phyloP scores from a whole-genome alignment of 495 filamentous ascomycete species.

The Neurospora sublineolata region DNA sequence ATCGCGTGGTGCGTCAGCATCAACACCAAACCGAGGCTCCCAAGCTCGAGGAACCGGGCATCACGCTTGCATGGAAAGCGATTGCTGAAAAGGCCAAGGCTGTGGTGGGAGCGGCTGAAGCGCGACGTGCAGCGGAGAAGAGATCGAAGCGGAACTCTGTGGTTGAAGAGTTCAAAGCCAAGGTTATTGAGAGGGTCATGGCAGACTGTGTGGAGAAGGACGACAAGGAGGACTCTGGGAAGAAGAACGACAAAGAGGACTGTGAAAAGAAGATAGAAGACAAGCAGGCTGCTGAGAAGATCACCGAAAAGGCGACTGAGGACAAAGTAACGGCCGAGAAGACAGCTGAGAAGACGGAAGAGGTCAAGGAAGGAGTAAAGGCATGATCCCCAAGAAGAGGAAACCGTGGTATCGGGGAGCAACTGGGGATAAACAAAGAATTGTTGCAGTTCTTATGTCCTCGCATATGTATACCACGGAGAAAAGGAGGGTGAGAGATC shows the following conservation, averaged over 20 bases:
- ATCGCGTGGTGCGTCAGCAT: slow-evolving; percentile 24
- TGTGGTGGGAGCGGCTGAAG: slow-evolving; percentile 6
- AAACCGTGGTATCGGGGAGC: background rate
- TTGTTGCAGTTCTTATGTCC: background rate
- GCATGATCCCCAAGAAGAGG: background rate
- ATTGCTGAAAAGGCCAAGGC: slow-evolving; percentile 22
- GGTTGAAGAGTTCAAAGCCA: background rate
- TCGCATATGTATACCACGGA: background rate
- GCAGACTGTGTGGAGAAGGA: background rate
- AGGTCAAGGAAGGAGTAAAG: background rate
- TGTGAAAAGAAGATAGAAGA: slow-evolving; percentile 7
- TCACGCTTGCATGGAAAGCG: slow-evolving; percentile 9
- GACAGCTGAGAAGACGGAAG: background rate
- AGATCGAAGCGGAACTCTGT: background rate
- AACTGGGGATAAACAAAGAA: background rate
- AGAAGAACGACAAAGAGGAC: slow-evolving; percentile 1
- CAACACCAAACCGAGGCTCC: slow-evolving; percentile 3
- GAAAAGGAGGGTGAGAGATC: background rate
- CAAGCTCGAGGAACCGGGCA: background rate
- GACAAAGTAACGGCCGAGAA: background rate
- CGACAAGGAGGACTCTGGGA: background rate
- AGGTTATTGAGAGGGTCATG: slow-evolving; percentile 2
- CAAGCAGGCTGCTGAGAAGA: background rate
- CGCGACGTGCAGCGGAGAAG: background rate
- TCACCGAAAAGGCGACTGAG: slow-evolving; percentile 6